Evolutionary conservation across 192 early-diverging fungal species (phyloP).

Genomic region (Tieghemiomyces parasiticus): DNA sequence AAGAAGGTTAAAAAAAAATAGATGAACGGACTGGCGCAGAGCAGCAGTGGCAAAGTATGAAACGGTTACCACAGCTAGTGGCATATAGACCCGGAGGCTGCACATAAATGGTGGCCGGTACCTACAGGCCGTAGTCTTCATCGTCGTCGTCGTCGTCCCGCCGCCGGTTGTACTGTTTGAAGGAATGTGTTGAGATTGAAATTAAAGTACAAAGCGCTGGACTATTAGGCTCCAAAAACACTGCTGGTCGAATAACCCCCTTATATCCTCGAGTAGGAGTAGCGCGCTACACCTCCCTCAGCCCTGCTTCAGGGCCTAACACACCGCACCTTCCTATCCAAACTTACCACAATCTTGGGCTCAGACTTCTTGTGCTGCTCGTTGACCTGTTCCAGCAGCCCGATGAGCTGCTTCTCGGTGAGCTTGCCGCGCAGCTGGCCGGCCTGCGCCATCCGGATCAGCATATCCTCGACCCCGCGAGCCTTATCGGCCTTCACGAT

Average conservation of each 20-base stretch:
- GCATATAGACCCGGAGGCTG: too few relatives aligned
- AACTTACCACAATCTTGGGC: conserved; percentile 66
- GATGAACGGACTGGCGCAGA: too few relatives aligned
- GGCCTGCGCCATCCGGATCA: conserved; percentile 78
- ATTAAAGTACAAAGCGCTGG: not conserved
- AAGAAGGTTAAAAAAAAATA: too few relatives aligned
- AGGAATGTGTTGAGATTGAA: not conserved
- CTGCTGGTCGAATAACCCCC: too few relatives aligned
- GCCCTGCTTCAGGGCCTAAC: too few relatives aligned
- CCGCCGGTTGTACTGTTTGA: conserved; percentile 14
- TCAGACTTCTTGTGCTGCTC: conserved; percentile 38
- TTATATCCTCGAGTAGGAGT: too few relatives aligned
- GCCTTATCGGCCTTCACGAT: conserved; percentile 86
- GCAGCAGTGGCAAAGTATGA: too few relatives aligned
- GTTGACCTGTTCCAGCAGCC: conserved; percentile 69
- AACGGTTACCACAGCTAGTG: too few relatives aligned
- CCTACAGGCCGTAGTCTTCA: conserved; percentile 6
- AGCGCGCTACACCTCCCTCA: too few relatives aligned
- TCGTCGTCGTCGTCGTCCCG: conserved; percentile 14
- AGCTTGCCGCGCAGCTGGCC: conserved; percentile 73
- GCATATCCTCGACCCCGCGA: conserved; percentile 72
- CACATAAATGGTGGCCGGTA: too few relatives aligned
- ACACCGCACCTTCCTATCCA: too few relatives aligned
- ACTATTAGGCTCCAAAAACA: too few relatives aligned
- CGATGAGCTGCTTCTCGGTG: conserved; percentile 71